Conservation (phyloP, 345 rosid genomes). For the Lepidium sativum region DNA sequence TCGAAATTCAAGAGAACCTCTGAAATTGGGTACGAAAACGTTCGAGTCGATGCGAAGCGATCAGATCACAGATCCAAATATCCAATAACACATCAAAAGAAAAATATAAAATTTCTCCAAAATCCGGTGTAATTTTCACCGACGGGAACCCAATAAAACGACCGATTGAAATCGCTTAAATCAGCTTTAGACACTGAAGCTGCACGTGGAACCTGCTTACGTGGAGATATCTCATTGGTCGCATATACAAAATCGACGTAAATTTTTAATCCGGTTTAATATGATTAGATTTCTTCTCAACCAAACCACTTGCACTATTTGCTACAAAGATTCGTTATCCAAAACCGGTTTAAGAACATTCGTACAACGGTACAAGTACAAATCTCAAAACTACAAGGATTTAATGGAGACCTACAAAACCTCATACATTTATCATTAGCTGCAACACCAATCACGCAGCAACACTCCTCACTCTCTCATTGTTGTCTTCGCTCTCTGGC, state of each 20-base stretch:
- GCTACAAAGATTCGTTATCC: not conserved
- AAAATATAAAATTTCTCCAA: not conserved
- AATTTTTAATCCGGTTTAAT: not conserved
- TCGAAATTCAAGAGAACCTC: not conserved
- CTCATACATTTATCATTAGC: no score
- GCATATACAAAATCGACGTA: not conserved
- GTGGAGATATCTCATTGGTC: conserved; percentile 6
- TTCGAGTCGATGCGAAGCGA: not conserved
- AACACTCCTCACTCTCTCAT: not conserved
- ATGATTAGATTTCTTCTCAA: not conserved
- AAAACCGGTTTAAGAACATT: not conserved
- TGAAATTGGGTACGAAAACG: not conserved
- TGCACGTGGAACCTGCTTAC: not conserved
- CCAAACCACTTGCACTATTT: not conserved
- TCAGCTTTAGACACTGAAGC: not conserved
- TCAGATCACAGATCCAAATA: conserved; percentile 2
- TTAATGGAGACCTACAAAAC: not conserved
- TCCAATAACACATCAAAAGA: not conserved
- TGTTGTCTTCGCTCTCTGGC: not conserved
- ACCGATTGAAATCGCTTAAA: not conserved
- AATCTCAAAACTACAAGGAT: not conserved
- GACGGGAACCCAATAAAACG: not conserved
- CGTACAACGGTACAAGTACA: not conserved
- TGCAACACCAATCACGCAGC: no score
- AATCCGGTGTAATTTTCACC: not conserved